Evolutionary conservation across 164 flowering plant genomes (phyloP), one percentile per base, ranked within the genome.

Genomic region (Saururus chinensis): DNA sequence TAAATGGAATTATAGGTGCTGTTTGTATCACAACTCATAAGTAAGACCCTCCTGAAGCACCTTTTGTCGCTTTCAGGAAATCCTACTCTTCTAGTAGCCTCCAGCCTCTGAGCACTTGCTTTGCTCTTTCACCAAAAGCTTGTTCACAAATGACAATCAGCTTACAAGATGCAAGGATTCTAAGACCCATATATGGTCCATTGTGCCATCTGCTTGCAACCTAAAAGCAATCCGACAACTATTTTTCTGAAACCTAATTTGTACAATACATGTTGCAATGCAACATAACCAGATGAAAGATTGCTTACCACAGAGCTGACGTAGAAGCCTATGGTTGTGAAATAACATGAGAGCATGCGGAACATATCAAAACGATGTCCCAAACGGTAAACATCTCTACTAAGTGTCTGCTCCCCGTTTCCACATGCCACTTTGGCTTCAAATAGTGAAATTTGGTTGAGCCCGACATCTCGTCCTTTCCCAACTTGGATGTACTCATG

Each of bases 371-470:
- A 95, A 22, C 97, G 89, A 69, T 89, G 99, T 9, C 99, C 97
- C 55, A 95, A 61, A 49, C 96, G 81, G 66, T 95, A 95, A 62
- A 95, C 76, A 63, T 95, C 99, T 68, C 97, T 75, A 78, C 99
- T 95, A 41, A 95, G 88, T 51, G 78, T 80, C 83, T 95, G 99
- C 77, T 95, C 99, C 42, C 99, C 97, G 74, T 95, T 95, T 56
- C 99, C 99, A 71, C 92, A 84, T 2, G 99, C 99, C 48, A 95
- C 95, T 77, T 95, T 95, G 69, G 99, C 96, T 75, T 95, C 99
- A 72, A 95, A 95, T 9, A 91, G 89, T 25, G 99, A 91, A 42
- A 95, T 90, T 79, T 95, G 99, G 70, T 88, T 95, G 52, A 91
- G 85, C n/a, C 99, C 99, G 30, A 95, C 99, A 82, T 95, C 97